Evolutionary conservation across 2,329 filamentous ascomycete species (phyloP).

Genomic region (Scedosporium boydii): DNA sequence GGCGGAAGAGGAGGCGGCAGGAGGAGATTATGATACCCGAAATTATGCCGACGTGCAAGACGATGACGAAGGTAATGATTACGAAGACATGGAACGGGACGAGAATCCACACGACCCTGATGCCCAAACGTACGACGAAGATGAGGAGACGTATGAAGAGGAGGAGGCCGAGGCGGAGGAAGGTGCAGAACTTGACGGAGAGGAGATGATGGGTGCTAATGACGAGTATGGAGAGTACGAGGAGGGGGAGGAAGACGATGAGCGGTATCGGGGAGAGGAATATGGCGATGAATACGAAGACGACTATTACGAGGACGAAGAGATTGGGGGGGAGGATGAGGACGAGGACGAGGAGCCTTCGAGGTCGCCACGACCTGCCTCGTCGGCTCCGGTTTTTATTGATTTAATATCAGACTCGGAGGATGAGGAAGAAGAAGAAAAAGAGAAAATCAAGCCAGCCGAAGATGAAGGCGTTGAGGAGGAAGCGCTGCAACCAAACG

Average conservation of each 20-base stretch:
- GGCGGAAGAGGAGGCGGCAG: not conserved
- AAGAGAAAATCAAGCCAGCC: constrained; percentile 3
- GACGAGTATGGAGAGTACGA: constrained; percentile 15
- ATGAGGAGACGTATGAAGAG: constrained; percentile 13
- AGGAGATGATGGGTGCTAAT: constrained; percentile 11
- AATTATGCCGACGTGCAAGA: constrained; percentile 5
- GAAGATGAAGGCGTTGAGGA: constrained; percentile 4
- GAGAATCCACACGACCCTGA: constrained; percentile 11
- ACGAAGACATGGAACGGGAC: constrained; percentile 19
- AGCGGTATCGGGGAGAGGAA: constrained; percentile 4
- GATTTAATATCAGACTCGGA: constrained; percentile 37
- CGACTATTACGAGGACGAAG: constrained; percentile 4
- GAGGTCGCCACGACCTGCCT: constrained; percentile 9
- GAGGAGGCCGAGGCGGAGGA: constrained; percentile 18
- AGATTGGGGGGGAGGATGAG: constrained; percentile 1
- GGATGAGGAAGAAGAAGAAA: constrained; percentile 16
- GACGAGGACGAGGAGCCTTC: constrained; percentile 1
- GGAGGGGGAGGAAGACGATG: constrained; percentile 9
- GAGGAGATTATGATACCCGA: constrained; percentile 4
- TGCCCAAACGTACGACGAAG: constrained; percentile 18
- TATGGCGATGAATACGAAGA: not conserved
- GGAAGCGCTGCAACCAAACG: constrained; percentile 2
- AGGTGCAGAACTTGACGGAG: constrained; percentile 18
- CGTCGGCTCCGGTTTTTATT: constrained; percentile 32
- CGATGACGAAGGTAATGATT: constrained; percentile 18